Base-by-base conservation (phyloP, 306 rosid species). In the Casuarina glauca region DNA sequence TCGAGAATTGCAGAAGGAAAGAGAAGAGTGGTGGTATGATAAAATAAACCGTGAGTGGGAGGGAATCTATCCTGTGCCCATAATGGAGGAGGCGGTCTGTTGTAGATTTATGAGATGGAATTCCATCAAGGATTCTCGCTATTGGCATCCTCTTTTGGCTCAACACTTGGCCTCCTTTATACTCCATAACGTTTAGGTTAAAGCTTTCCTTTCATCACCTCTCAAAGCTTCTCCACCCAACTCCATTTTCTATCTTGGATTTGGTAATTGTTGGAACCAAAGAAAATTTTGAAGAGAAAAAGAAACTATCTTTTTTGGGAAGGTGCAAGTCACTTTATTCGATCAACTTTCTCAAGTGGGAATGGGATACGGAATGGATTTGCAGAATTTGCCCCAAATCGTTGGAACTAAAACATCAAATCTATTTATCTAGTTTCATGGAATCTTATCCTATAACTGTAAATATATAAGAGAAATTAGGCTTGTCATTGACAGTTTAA, bases 101-200 rank as follows among this genome's bases (percentile, higher is more conserved):
- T 7, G 66, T 80, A 75, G 80, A 80, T 60, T 26, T 69, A 68
- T 75, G 80, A 75, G 36, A 80, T 26, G 80, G 84, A 80, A 80
- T 75, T 80, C 84, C 80, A 80, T 69, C 50, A 48, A 69, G n/a
- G 72, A 50, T 69, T 80, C 76, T 74, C 79, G 35, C 9, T 45
- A 16, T 52, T 73, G 74, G 60, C 64, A 9, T 38, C 41, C 57
- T 11, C 38, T 15, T 76, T 13, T 54, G 9, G 10, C 13, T 10
- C 36, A 0, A 7, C 50, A 3, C 36, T 39, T 66, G 0, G 3
- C 49, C 71, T 48, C 70, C 70, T 39, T 41, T 17, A 16, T 38
- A 4, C 41, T 3, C 4, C 2, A 36, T 62, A n/a, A 12, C 19
- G 6, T 48, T n/a, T 58, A 9, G 17, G 13, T 46, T 26, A 35